These are phyloP conservation scores for Pichia kudriavzevii DNA, from an alignment of 1,139 yeast genomes.

Conservation along the genomic window DNA sequence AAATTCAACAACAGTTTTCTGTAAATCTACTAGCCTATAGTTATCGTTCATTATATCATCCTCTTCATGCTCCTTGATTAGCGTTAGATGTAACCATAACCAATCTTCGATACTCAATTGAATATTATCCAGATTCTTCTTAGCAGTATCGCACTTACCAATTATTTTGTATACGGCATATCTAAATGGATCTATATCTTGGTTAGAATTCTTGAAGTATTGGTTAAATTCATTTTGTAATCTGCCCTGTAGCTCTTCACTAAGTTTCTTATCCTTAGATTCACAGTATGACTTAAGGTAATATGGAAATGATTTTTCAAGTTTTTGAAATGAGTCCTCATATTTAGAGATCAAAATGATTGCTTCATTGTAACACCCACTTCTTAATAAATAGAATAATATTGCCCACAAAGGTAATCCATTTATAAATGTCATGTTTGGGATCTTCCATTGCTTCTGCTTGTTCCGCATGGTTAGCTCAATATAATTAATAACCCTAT, in stretches of 20 bases:
- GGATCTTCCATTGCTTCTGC: constrained; percentile 40
- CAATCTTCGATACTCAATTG: constrained; percentile 88
- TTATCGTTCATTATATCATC: constrained; percentile 47
- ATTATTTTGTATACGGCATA: constrained; percentile 84
- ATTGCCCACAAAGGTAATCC: constrained; percentile 91
- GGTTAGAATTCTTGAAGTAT: constrained; percentile 60
- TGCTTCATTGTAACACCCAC: constrained; percentile 78
- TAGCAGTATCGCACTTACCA: constrained; percentile 81
- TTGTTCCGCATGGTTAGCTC: constrained; percentile 23
- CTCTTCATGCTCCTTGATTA: constrained; percentile 53
- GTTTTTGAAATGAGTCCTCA: constrained; percentile 61
- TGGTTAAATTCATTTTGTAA: constrained; percentile 78
- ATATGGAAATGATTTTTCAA: constrained; percentile 77
- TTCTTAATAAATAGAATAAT: constrained; percentile 72
- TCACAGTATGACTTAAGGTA: constrained; percentile 69
- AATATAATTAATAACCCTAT: constrained; percentile 21
- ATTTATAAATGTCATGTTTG: constrained; percentile 56
- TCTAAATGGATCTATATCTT: constrained; percentile 75
- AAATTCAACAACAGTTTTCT: constrained; percentile 57
- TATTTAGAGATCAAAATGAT: constrained; percentile 46
- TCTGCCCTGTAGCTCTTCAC: constrained; percentile 62
- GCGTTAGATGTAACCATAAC: constrained; percentile 87
- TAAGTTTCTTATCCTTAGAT: constrained; percentile 47
- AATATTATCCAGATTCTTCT: constrained; percentile 70
- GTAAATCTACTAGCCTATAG: constrained; percentile 69